phyloP scores from a whole-genome alignment of 2,329 filamentous ascomycete species.

The Botrytis byssoidea region DNA sequence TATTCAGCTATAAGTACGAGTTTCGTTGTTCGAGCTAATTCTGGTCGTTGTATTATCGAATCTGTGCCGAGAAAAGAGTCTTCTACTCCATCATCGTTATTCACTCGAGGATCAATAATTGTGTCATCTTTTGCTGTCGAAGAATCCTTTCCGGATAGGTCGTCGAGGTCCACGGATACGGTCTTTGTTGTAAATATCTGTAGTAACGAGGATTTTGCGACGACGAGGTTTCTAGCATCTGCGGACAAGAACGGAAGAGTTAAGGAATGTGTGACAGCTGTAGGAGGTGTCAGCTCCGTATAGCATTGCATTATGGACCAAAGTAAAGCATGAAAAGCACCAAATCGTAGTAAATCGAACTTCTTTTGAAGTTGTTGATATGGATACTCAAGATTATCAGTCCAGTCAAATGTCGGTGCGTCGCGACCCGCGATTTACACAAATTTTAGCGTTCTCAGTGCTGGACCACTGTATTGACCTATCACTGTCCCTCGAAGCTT shows the following conservation, averaged over 20 bases:
- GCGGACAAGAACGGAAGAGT: slow-evolving; percentile 73
- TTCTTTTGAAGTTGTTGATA: slow-evolving; percentile 8
- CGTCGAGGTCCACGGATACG: slow-evolving; percentile 59
- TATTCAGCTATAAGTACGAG: slow-evolving; percentile 85
- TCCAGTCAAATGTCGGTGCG: background rate
- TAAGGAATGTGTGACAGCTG: slow-evolving; percentile 87
- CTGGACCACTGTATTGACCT: background rate
- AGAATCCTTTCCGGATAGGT: slow-evolving; percentile 28
- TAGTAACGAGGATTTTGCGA: slow-evolving; percentile 88
- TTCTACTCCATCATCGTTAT: slow-evolving; percentile 62
- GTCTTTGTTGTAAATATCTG: slow-evolving; percentile 81
- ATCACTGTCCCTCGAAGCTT: slow-evolving; percentile 12
- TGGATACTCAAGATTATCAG: background rate
- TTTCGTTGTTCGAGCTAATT: slow-evolving; percentile 68
- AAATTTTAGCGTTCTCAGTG: slow-evolving; percentile 7
- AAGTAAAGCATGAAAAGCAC: slow-evolving; percentile 18
- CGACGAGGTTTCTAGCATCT: slow-evolving; percentile 77
- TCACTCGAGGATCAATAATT: slow-evolving; percentile 50
- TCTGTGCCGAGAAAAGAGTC: slow-evolving; percentile 66
- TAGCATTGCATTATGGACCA: slow-evolving; percentile 82
- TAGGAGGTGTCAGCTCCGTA: slow-evolving; percentile 90
- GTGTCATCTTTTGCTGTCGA: slow-evolving; percentile 44
- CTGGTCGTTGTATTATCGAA: slow-evolving; percentile 58
- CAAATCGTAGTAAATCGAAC: slow-evolving; percentile 21
- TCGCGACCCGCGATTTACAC: slow-evolving; percentile 16